Evolutionary conservation across 371 early-diverging fungal species (phyloP), one percentile per base, ranked within the genome.

Genomic region (Dinochytrium kinnereticum): DNA sequence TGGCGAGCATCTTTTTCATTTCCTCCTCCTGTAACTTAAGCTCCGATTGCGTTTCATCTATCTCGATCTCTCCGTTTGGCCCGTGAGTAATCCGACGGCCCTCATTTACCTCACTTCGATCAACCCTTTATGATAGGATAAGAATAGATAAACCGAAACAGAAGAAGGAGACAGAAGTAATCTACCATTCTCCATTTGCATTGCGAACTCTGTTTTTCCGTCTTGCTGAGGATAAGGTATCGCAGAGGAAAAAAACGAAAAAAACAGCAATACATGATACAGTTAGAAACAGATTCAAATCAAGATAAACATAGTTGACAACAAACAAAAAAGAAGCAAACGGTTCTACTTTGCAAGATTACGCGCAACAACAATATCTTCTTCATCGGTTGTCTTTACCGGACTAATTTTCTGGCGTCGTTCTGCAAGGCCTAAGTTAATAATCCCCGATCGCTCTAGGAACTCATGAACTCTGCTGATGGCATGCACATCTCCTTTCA

Each of bases 401-500:
- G 49, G 49, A 44, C 13, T 44, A 21, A 21, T 10, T 13, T 13
- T 44, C 49, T 44, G 10, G 10, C 49, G 49, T 44, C 49, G 49
- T 13, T 44, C 49, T 21, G 49, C 85, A 72, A 69, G 51, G 10
- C 75, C 78, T 1, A 51, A 39, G 67, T 96, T 96, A 74, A 96
- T 95, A 17, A 88, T 91, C 5, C 92, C 92, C 28, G 91, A 77
- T n/a, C 76, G 79, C 76, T 96, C 95, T 34, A 97, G 80, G 80
- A 91, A 96, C 21, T 87, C 74, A 79, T 96, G 96, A 3, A 97
- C 92, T 3, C 96, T 85, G 1, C 93, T 90, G 37, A 97, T 94
- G 1, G 95, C 95, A 80, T 97, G 94, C 24, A 96, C 96, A 74
- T 96, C 96, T 24, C 96, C 96, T 69, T 87, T 89, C 36, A 93